Base-by-base conservation (phyloP, 345 rosid species). In the Salix viminalis region DNA sequence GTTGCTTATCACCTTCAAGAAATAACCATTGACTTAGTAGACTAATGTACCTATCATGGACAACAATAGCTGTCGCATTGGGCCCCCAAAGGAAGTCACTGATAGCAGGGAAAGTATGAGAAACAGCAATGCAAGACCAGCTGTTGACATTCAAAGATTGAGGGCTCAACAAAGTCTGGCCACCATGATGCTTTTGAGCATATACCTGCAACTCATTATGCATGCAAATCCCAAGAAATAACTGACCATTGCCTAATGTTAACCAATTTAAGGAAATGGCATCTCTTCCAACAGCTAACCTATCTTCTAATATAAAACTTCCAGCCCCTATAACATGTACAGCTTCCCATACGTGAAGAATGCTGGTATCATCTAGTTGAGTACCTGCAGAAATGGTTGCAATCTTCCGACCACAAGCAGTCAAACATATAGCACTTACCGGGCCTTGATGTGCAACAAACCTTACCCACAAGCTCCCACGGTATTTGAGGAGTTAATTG, bases 391-490 rank as follows among this genome's bases (percentile, higher is more conserved):
- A 86, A 76, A 87, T 32, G 13, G 89, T 88, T 41, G 98, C 97
- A 77, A 92, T 86, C 86, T 89, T 91, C 72, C 72, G 87, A 75
- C 98, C 98, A 75, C 84, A 83, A 76, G 83, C 87, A 79, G 92
- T 79, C 77, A 91, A 83, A 79, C 82, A 83, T 81, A 92, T 80
- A 79, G 86, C 79, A 77, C 75, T 76, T 76, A 92, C 84, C 50
- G 92, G 89, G 65, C 88, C 88, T 81, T 82, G 85, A 83, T 88
- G 89, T 65, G 84, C 86, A 74, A 73, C 74, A 81, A 91, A 80
- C 79, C 79, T 84, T 83, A 78, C 98, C 98, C 68, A 91, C 97
- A 76, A 91, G 89, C 85, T 90, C 91, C 97, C 97, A 92, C 30
- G 65, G 77, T 65, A 41, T 37, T 28, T 46, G 44, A 77, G 84